Base-by-base conservation (phyloP, 1,284 basidiomycete genomes). In the Malassezia nana region DNA sequence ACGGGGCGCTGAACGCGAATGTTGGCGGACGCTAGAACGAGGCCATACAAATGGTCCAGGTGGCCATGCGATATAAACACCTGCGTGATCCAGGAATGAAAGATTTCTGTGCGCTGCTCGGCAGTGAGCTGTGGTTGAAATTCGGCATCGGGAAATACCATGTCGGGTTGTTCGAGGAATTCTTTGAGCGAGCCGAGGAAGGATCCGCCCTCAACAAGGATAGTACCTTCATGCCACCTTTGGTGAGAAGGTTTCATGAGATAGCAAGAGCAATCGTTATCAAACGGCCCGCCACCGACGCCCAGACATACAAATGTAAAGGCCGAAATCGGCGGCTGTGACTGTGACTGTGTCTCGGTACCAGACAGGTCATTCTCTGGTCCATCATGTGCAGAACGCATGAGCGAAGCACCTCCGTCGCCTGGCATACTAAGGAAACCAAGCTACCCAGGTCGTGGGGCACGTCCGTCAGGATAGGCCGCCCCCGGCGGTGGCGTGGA, bases 61-160 rank as follows among this genome's bases (percentile, higher is more conserved):
- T 89, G 87, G 2, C 84, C 82, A 74, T 89, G 87, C 4, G 84
- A 84, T 62, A 89, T 77, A 52, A 89, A 78, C 38, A 60, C 55
- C 9, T 65, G 46, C 10, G 64, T 53, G 50, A 68, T 65, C 40
- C 63, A 65, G n/a, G 64, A 67, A 53, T 69, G 59, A 35, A 66
- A 57, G 24, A 66, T 64, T 24, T 67, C 67, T 1, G 67, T 57
- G 2, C 67, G 57, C 16, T 58, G 60, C 38, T 66, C 55, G 18
- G 58, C 53, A 24, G 54, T 58, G 6, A 57, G 52, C 45, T 54
- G 52, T 38, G 53, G 45, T 1, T 67, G 65, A 22, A 71, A 69
- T 15, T 60, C 56, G 25, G 62, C 60, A 41, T 67, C 65, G 56
- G 51, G 39, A 41, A 71, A 69, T 28, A 64, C 58, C 26, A 60